These are phyloP conservation scores for Sphenostylis stenocarpa DNA, from an alignment of 306 rosid genomes.

Conservation along the genomic window DNA sequence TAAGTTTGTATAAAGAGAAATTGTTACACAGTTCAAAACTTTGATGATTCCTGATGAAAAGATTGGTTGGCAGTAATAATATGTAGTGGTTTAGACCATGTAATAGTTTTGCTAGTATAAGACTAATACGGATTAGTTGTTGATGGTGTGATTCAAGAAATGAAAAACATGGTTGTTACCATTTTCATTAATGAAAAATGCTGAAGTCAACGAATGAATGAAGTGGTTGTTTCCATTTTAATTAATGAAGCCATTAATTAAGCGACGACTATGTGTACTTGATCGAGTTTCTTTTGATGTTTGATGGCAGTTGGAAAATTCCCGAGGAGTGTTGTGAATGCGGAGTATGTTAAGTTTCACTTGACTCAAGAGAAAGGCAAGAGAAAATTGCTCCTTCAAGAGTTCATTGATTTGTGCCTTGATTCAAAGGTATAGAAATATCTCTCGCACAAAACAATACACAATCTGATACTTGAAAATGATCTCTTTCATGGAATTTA, in stretches of 20 bases:
- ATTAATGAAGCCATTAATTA: neutral
- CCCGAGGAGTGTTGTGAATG: slow-evolving; percentile 39
- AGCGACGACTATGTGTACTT: slow-evolving; percentile 5
- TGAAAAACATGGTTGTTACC: neutral
- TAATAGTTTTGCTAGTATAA: neutral
- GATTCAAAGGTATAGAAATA: slow-evolving; percentile 42
- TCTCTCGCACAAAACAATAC: neutral
- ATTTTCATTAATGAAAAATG: neutral
- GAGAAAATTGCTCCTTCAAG: slow-evolving; percentile 36
- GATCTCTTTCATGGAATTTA: neutral
- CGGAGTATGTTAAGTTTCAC: slow-evolving; percentile 26
- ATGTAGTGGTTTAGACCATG: neutral
- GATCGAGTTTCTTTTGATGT: neutral
- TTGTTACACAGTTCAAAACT: neutral
- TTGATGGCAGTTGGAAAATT: slow-evolving; percentile 43
- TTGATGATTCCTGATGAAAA: neutral
- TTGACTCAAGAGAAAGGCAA: slow-evolving; percentile 34
- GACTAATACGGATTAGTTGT: neutral
- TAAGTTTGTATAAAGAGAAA: neutral
- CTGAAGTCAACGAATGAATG: neutral
- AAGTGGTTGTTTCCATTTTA: slow-evolving; percentile 2
- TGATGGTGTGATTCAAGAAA: neutral
- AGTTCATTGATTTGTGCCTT: slow-evolving; percentile 40
- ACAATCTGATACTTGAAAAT: neutral
- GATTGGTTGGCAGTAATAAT: neutral